Conservation (phyloP, 169 alveolate species). For the Ichthyophthirius multifiliis region DNA sequence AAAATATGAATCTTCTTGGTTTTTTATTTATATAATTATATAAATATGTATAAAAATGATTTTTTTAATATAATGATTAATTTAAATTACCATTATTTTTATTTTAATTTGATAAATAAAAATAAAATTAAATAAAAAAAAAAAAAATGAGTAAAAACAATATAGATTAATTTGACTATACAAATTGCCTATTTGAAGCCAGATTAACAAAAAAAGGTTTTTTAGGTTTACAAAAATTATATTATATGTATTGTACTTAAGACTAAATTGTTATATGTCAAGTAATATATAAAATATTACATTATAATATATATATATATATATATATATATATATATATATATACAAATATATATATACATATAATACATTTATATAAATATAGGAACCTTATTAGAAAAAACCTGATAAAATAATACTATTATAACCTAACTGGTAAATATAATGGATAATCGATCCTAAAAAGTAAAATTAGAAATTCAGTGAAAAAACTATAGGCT, state of each 20-base stretch:
- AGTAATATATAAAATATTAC: no score
- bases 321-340: no score
- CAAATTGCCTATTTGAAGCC: background rate
- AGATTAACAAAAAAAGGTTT: background rate
- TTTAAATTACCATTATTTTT: no score
- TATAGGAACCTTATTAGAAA: constrained; percentile 7
- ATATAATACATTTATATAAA: no score
- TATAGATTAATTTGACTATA: background rate
- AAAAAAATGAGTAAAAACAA: no score
- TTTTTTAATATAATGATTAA: no score
- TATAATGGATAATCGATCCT: background rate
- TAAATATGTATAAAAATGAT: no score
- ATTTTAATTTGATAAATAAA: no score
- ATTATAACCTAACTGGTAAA: constrained; percentile 7
- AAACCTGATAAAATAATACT: constrained; percentile 9
- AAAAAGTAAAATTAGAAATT: background rate
- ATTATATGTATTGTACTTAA: background rate
- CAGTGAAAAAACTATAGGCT: background rate
- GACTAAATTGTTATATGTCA: background rate
- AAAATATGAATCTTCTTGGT: no score
- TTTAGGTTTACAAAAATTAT: background rate
- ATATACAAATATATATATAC: no score
- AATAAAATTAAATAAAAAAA: no score
- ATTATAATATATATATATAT: background rate
- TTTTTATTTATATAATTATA: no score